A percentile compares a stretch with the other conserved stretches of the same genome.
Conservation (phyloP, 1,284 basidiomycete genomes). For the Somion occarium region DNA sequence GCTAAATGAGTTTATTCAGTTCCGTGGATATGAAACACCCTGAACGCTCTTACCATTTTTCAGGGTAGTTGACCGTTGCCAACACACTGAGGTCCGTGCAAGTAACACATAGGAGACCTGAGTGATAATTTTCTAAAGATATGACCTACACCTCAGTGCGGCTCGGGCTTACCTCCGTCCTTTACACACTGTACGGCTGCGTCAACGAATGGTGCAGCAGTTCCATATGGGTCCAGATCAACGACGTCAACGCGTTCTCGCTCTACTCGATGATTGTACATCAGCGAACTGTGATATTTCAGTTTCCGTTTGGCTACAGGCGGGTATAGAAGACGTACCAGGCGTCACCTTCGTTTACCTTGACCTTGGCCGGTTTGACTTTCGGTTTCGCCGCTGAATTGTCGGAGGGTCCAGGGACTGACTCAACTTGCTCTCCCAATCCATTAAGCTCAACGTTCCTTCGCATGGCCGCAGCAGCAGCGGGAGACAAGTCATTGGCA, state of each 20-base stretch:
- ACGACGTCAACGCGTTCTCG: conserved; percentile 85
- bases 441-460: conserved; percentile 89
- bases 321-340: conserved; percentile 45
- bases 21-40: background rate
- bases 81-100: conserved; percentile 96
- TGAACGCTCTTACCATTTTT: conserved; percentile 78
- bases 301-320: conserved; percentile 1
- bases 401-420: conserved; percentile 14
- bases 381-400: conserved; percentile 16
- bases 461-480: conserved; percentile 84
- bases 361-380: conserved; percentile 51
- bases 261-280: conserved; percentile 85
- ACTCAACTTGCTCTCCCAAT: conserved; percentile 40
- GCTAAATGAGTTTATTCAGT: conserved; percentile 43
- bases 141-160: background rate
- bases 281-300: conserved; percentile 57
- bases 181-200: conserved; percentile 90
- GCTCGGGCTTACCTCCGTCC: conserved; percentile 65
- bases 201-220: conserved; percentile 95
- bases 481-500: conserved; percentile 88
- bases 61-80: conserved; percentile 92
- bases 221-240: conserved; percentile 97
- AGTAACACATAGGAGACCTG: conserved; percentile 90
- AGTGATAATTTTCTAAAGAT: background rate
- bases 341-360: conserved; percentile 90